Evolutionary conservation across 2,329 filamentous ascomycete genomes (phyloP).

Genomic region (Colletotrichum tamarilloi): DNA sequence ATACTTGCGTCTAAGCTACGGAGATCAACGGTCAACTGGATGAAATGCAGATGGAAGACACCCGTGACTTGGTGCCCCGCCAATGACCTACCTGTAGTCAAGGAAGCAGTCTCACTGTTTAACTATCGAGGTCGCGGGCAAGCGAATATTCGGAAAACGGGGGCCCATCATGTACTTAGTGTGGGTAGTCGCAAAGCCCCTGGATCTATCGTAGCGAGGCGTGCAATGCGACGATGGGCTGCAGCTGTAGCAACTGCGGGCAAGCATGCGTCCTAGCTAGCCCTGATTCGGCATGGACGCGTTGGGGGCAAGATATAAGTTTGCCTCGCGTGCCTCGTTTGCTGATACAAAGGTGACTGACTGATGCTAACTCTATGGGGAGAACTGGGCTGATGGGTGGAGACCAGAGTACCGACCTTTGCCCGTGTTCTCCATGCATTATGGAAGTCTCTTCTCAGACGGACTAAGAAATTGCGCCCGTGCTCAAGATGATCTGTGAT

Average conservation of each 20-base stretch:
- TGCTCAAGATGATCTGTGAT: not conserved
- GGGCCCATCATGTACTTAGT: not conserved
- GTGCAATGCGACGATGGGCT: constrained; percentile 9
- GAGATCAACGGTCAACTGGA: no score
- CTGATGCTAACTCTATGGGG: constrained; percentile 1
- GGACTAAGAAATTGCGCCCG: not conserved
- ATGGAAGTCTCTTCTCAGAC: not conserved
- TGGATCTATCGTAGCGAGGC: not conserved
- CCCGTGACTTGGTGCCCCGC: no score
- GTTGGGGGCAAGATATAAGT: not conserved
- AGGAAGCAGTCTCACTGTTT: not conserved
- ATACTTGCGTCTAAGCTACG: no score
- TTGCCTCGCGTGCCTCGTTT: not conserved
- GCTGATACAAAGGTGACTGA: not conserved
- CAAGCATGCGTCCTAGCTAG: not conserved
- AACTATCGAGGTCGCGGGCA: not conserved
- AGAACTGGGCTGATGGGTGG: not conserved
- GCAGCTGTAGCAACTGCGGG: constrained; percentile 27
- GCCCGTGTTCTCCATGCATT: no score
- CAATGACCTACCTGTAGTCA: not conserved
- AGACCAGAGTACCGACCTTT: not conserved
- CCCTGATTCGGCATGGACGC: constrained; percentile 20
- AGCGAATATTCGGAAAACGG: not conserved
- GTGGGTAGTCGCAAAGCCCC: not conserved
- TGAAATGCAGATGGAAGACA: no score